phyloP scores from a whole-genome alignment of 2,329 filamentous ascomycete genomes.

The Didymella pomorum region DNA sequence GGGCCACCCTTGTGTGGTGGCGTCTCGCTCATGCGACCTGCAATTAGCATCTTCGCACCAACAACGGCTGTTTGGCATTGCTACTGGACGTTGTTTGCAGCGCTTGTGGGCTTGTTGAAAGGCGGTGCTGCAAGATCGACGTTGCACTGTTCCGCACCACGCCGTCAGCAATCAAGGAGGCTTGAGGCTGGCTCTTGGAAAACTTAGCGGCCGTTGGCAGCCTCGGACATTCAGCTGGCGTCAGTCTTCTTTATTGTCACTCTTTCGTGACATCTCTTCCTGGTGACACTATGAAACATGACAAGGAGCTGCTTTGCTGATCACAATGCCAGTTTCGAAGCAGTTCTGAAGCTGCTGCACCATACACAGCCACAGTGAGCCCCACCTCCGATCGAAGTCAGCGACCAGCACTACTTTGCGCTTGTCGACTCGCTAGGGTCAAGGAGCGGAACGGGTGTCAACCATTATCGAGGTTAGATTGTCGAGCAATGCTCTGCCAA shows the following conservation, averaged over 20 bases:
- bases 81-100: neutral
- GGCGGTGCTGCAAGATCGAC: conserved; percentile 16
- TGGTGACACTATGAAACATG: neutral
- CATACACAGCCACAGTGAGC: conserved; percentile 14
- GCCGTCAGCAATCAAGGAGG: conserved; percentile 7
- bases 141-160: conserved; percentile 8
- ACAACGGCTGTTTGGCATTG: neutral
- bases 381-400: conserved; percentile 7
- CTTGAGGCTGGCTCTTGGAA: conserved; percentile 4
- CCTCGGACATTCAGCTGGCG: neutral
- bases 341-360: neutral
- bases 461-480: no score
- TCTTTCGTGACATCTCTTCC: neutral
- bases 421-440: conserved; percentile 5
- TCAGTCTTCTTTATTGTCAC: neutral
- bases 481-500: neutral
- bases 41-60: conserved; percentile 9
- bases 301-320: conserved; percentile 4
- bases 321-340: conserved; percentile 4
- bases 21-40: conserved; percentile 19
- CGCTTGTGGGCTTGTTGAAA: conserved; percentile 4
- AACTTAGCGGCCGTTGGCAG: conserved; percentile 15
- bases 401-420: neutral
- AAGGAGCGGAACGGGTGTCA: neutral
- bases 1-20: conserved; percentile 14